A percentile compares a stretch with the other conserved stretches of the same genome.
Evolutionary conservation across 345 rosid species (phyloP).

Genomic region (Psidium friedrichsthalianum): DNA sequence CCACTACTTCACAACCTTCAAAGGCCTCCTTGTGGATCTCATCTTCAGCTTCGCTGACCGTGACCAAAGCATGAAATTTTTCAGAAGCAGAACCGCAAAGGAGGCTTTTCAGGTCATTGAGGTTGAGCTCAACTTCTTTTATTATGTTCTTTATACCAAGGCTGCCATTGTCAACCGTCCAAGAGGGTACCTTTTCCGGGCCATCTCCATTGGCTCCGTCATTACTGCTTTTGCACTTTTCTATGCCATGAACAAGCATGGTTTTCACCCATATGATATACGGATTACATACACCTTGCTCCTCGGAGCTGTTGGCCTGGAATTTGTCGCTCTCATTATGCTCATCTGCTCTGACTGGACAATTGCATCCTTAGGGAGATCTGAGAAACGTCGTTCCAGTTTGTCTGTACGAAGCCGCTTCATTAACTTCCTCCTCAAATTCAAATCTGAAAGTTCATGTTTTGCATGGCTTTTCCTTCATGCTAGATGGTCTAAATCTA

Average conservation of each 20-base stretch:
- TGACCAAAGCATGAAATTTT: not conserved
- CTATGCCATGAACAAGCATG: not conserved
- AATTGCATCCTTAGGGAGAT: not conserved
- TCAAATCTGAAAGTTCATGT: not conserved
- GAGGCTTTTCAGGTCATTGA: not conserved
- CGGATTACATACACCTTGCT: not conserved
- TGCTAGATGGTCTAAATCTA: not conserved
- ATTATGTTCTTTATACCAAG: not conserved
- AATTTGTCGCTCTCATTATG: not conserved
- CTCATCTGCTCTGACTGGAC: not conserved
- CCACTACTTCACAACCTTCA: conserved; percentile 22
- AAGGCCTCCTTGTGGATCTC: conserved; percentile 3
- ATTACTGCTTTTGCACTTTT: not conserved
- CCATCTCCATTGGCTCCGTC: not conserved
- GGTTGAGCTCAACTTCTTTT: not conserved
- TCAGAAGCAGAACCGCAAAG: not conserved
- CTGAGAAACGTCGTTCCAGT: not conserved
- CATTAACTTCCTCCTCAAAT: not conserved
- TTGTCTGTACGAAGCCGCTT: not conserved
- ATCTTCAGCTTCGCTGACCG: not conserved
- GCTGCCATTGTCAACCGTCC: not conserved
- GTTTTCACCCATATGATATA: not conserved
- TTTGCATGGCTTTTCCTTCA: not conserved
- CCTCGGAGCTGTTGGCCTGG: not conserved
- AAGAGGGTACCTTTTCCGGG: not conserved